Conservation (phyloP, 306 rosid genomes). For the Cicer bijugum region DNA sequence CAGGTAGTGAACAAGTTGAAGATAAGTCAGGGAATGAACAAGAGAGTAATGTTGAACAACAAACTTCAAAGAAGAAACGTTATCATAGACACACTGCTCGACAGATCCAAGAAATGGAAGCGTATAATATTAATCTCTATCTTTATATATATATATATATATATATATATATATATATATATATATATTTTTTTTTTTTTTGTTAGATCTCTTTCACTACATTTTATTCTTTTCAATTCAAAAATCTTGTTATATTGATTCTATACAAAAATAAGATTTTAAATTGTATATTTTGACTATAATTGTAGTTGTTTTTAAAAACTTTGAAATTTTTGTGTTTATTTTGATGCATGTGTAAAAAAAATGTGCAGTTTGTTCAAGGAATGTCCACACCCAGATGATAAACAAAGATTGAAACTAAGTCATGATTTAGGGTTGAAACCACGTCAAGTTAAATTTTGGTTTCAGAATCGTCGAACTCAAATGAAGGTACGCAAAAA, state of each 20-base stretch:
- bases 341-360: neutral
- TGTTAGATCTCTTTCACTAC: conserved; percentile 3
- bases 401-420: conserved; percentile 83
- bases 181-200: no score
- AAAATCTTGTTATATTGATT: neutral
- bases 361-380: conserved; percentile 66
- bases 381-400: conserved; percentile 99
- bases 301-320: no score
- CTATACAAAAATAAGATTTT: neutral
- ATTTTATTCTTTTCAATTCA: neutral
- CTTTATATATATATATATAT: no score
- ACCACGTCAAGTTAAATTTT: conserved; percentile 96
- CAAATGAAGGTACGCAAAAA: conserved; percentile 74
- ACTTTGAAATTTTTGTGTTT: neutral
- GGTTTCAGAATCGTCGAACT: conserved; percentile 98
- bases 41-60: conserved; percentile 48
- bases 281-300: neutral
- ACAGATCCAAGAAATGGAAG: conserved; percentile 99
- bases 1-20: conserved; percentile 80
- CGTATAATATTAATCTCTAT: conserved; percentile 46
- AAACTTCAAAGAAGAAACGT: conserved; percentile 74
- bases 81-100: conserved; percentile 94
- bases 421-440: conserved; percentile 83
- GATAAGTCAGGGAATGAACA: conserved; percentile 80
- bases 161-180: no score